phyloP scores from a whole-genome alignment of 1,284 basidiomycete species.

The Sphaerobolus stellatus region DNA sequence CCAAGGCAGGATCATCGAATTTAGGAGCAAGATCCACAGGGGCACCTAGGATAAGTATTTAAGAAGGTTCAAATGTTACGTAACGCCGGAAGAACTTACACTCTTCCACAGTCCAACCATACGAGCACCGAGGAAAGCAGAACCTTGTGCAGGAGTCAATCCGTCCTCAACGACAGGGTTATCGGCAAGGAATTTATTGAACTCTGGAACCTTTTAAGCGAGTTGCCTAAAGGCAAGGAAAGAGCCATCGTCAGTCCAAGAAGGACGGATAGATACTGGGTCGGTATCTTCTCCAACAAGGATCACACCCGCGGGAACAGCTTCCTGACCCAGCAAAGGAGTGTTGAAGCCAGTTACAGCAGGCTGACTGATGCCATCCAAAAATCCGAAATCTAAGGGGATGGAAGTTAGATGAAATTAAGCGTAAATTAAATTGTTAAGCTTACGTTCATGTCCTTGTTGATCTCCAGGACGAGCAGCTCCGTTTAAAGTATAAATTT shows the following conservation, averaged over 20 bases:
- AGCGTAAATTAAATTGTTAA: not conserved
- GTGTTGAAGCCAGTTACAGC: slow-evolving; percentile 18
- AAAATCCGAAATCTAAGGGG: slow-evolving; percentile 23
- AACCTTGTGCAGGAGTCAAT: slow-evolving; percentile 2
- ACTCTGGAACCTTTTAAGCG: slow-evolving; percentile 21
- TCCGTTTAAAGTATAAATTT: no score
- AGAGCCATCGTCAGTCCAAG: slow-evolving; percentile 17
- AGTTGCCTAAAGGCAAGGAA: slow-evolving; percentile 22
- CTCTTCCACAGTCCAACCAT: slow-evolving; percentile 22
- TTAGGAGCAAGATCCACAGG: slow-evolving; percentile 45
- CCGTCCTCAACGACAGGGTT: slow-evolving; percentile 8
- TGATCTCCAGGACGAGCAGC: no score
- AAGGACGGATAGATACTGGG: slow-evolving; percentile 9
- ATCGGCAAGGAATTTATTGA: slow-evolving; percentile 14
- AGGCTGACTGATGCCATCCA: slow-evolving; percentile 29
- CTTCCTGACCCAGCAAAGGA: slow-evolving; percentile 24
- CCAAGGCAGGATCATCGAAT: slow-evolving; percentile 41
- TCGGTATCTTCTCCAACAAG: slow-evolving; percentile 31
- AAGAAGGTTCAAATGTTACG: slow-evolving; percentile 1
- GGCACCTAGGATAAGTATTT: slow-evolving; percentile 32
- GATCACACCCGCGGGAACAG: slow-evolving; percentile 30
- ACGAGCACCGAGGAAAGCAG: slow-evolving; percentile 16
- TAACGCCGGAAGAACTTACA: slow-evolving; percentile 29
- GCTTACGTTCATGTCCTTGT: no score
- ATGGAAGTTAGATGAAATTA: not conserved